Evolutionary conservation across 169 alveolate genomes (phyloP), one percentile per base, ranked within the genome.

Genomic region (Plasmodium sp.): DNA sequence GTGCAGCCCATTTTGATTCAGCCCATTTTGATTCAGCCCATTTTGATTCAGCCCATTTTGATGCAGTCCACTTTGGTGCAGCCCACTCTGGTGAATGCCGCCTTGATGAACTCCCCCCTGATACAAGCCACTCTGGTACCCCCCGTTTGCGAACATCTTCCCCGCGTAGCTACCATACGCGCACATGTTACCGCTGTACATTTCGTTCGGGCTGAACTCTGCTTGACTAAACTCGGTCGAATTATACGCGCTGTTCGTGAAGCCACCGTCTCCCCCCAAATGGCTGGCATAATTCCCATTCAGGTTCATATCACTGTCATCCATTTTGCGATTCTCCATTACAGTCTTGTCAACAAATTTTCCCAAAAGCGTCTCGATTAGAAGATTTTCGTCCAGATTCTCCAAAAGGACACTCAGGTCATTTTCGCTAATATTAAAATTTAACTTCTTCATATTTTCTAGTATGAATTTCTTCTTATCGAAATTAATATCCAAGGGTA

Each of bases 381-480:
- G 81, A 3, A n/a, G n/a, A 51, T 86, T 31, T 18, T 86, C 93
- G 48, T 84, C 74, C 48, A 84, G 14, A 84, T 84, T 84, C 12
- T 84, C 84, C 62, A 86, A 34, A 75, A 74, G 62, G 22, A 45
- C 10, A 77, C 34, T 86, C 71, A 86, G 34, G 34, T 86, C 81
- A 54, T 71, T 51, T 86, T 86, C 93, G 62, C 56, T 86, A 54
- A 86, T 48, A 48, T 77, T 51, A 86, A 12, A 16, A 77, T 86
- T 77, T 41, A 86, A 86, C 22, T 86, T 86, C 33, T 86, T 79
- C 22, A 86, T 54, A 27, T 86, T n/a, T 41, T 86, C 93, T n/a
- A 54, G 1, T 45, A 86, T 14, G 5, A 51, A 86, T 86, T 86
- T 71, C 48, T 86, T 86, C 45, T 86, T 85, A 48, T 75, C 86